These are phyloP conservation scores for Tricholoma saponaceum DNA, from an alignment of 768 basidiomycete species.

Conservation along the genomic window DNA sequence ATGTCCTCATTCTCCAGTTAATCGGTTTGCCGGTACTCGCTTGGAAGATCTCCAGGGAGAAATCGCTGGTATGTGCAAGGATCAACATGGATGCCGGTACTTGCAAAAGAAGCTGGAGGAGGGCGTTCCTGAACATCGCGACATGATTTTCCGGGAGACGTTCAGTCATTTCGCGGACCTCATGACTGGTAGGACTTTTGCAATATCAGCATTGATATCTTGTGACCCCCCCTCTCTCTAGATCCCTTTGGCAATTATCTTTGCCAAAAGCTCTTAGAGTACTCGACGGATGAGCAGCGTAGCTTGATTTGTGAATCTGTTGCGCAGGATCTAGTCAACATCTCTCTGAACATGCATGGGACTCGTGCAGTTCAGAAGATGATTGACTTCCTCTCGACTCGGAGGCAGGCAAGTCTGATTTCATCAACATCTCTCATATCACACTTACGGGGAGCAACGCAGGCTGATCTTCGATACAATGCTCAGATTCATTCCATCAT, in stretches of 20 bases:
- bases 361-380: conserved; percentile 99
- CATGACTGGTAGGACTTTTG: conserved; percentile 75
- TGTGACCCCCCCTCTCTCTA: conserved; percentile 20
- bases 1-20: conserved; percentile 48
- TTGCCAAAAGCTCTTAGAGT: conserved; percentile 96
- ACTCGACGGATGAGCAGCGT: conserved; percentile 95
- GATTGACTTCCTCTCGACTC: conserved; percentile 97
- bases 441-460: conserved; percentile 47
- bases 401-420: conserved; percentile 73
- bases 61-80: conserved; percentile 92
- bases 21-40: conserved; percentile 94
- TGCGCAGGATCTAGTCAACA: conserved; percentile 94
- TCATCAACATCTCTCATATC: conserved; percentile 30
- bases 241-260: conserved; percentile 99
- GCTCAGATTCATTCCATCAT: conserved; percentile 96
- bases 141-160: conserved; percentile 99
- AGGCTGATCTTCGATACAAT: conserved; percentile 83
- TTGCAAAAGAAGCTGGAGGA: conserved; percentile 99
- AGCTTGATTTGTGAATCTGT: conserved; percentile 97
- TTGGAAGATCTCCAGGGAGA: conserved; percentile 95
- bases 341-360: conserved; percentile 99
- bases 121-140: conserved; percentile 90
- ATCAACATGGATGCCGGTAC: conserved; percentile 98
- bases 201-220: not conserved
- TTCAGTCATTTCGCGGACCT: conserved; percentile 97